Conservation (phyloP, 2,329 filamentous ascomycete species). For the Penicillium fuscoglaucum region DNA sequence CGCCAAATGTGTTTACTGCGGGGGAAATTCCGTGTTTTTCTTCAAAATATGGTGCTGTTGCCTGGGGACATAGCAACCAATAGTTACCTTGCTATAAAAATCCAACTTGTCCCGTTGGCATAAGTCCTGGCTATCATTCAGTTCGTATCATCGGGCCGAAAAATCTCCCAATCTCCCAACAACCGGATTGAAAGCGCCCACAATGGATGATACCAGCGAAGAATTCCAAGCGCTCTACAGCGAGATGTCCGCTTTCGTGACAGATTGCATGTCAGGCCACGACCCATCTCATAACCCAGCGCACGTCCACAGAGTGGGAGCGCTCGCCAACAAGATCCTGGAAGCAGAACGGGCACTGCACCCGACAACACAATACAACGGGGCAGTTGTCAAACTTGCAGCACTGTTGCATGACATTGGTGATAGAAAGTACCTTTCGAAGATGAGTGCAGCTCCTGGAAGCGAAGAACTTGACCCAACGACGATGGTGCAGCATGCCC, state of each 20-base stretch:
- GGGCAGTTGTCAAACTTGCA: conserved; percentile 62
- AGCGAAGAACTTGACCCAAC: conserved; percentile 30
- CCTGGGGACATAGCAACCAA: neutral
- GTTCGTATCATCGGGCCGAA: neutral
- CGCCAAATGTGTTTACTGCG: conserved; percentile 19
- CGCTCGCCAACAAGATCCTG: conserved; percentile 68
- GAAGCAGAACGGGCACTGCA: conserved; percentile 45
- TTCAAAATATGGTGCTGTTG: neutral
- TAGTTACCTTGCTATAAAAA: neutral
- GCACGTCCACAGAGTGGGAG: conserved; percentile 77
- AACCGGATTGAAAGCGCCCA: neutral
- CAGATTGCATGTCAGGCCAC: conserved; percentile 69
- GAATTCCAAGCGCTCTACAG: conserved; percentile 51
- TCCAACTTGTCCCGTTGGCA: neutral
- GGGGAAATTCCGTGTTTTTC: conserved; percentile 2
- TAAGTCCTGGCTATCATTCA: neutral
- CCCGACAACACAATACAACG: conserved; percentile 47
- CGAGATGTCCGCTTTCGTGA: conserved; percentile 62
- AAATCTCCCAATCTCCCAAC: neutral
- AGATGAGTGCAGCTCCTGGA: conserved; percentile 25
- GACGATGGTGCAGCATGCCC: conserved; percentile 31
- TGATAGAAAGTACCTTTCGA: conserved; percentile 73
- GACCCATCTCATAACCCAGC: conserved; percentile 87
- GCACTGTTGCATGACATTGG: conserved; percentile 86
- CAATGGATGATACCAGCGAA: conserved; percentile 18